Conservation (phyloP, 352 stramenopile species). For the Globisporangium camurandrum region DNA sequence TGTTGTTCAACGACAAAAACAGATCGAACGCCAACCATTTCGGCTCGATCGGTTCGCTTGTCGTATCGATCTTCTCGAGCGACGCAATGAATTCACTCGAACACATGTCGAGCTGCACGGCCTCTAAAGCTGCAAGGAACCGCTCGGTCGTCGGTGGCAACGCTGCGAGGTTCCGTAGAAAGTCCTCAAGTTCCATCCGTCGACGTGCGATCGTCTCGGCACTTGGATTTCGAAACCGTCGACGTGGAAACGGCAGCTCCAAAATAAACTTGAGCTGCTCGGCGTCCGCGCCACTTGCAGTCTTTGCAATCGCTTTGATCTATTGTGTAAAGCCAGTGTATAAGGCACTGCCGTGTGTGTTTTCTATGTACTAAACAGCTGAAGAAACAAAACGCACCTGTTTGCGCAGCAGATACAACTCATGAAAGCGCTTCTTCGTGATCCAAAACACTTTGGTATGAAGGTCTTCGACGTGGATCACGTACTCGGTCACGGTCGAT, state of each 20-base stretch:
- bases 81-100: conserved; percentile 68
- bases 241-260: conserved; percentile 62
- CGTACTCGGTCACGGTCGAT: conserved; percentile 57
- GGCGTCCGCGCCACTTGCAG: conserved; percentile 26
- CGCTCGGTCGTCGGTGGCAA: conserved; percentile 49
- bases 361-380: too few species aligned
- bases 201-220: conserved; percentile 34
- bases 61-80: conserved; percentile 69
- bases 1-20: conserved; percentile 61
- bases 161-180: conserved; percentile 61
- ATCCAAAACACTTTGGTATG: conserved; percentile 83
- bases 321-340: conserved; percentile 1
- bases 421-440: conserved; percentile 71
- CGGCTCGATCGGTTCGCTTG: conserved; percentile 46
- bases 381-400: conserved; percentile 44
- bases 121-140: conserved; percentile 48
- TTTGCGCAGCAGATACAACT: conserved; percentile 62
- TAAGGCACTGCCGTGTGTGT: too few species aligned
- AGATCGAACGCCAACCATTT: conserved; percentile 79
- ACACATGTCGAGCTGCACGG: conserved; percentile 69
- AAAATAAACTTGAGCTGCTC: conserved; percentile 68
- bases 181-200: conserved; percentile 60
- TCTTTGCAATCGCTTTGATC: conserved; percentile 36
- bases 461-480: conserved; percentile 67
- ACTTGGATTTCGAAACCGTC: conserved; percentile 43